Percentiles rank a stretch among this genome's conserved stretches.
phyloP scores from a whole-genome alignment of 2,329 filamentous ascomycete species.

The Ophiobolus disseminans region DNA sequence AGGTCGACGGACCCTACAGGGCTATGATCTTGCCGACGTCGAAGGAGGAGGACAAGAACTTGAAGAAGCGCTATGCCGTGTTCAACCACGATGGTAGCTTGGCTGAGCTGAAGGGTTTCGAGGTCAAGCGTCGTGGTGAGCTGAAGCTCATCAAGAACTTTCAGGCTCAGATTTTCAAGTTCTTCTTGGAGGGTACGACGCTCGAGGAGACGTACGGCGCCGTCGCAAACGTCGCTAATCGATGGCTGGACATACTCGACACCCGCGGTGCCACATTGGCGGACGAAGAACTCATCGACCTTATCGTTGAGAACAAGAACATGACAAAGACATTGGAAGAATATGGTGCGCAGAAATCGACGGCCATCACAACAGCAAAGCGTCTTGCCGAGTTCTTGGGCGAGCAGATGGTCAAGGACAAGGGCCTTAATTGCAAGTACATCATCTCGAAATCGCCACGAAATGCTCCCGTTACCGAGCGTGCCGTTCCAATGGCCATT shows the following conservation, averaged over 20 bases:
- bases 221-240: slow-evolving; percentile 93
- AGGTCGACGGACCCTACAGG: slow-evolving; percentile 96
- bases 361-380: slow-evolving; percentile 97
- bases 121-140: slow-evolving; percentile 96
- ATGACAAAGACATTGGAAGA: slow-evolving; percentile 98
- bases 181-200: slow-evolving; percentile 91
- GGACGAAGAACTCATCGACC: slow-evolving; percentile 95
- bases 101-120: slow-evolving; percentile 95
- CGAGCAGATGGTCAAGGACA: slow-evolving; percentile 99
- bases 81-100: slow-evolving; percentile 98
- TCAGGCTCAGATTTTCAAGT: slow-evolving; percentile 99
- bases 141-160: slow-evolving; percentile 99
- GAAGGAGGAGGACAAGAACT: slow-evolving; percentile 98
- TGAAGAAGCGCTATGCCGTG: slow-evolving; percentile 98
- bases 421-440: slow-evolving; percentile 98
- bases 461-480: slow-evolving; percentile 90
- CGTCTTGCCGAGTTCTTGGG: slow-evolving; percentile 95
- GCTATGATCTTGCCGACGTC: slow-evolving; percentile 98
- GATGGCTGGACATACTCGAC: slow-evolving; percentile 94
- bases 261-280: slow-evolving; percentile 87
- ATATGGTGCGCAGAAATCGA: slow-evolving; percentile 94
- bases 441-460: slow-evolving; percentile 91
- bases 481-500: slow-evolving; percentile 93
- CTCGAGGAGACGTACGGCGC: slow-evolving; percentile 87
- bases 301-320: slow-evolving; percentile 99